Percentiles rank a stretch among this genome's conserved stretches.
Evolutionary conservation across 352 stramenopile species (phyloP).

Genomic region (Pythium utonaiense): DNA sequence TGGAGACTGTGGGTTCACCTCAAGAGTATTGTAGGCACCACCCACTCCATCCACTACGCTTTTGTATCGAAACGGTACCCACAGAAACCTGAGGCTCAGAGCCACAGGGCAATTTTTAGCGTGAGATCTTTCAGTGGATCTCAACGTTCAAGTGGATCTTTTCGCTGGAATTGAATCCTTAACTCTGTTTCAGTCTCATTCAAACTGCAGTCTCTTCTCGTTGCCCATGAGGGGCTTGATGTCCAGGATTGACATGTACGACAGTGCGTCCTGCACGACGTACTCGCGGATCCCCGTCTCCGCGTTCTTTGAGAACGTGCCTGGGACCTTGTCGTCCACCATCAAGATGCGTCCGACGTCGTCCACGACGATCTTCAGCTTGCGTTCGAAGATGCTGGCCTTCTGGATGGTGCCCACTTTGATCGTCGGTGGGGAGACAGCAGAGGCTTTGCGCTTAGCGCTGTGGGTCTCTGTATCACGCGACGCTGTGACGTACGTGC

Average conservation of each 20-base stretch:
- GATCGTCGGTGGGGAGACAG: neutral
- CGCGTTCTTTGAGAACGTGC: constrained; percentile 29
- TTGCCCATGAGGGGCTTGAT: constrained; percentile 52
- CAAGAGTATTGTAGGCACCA: too few relatives aligned
- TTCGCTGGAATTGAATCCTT: neutral
- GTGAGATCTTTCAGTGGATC: too few relatives aligned
- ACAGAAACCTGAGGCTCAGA: too few relatives aligned
- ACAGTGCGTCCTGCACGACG: constrained; percentile 40
- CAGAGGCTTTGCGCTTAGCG: neutral
- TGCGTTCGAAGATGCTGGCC: constrained; percentile 10
- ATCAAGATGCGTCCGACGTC: constrained; percentile 36
- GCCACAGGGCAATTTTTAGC: too few relatives aligned
- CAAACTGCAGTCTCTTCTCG: constrained; percentile 41
- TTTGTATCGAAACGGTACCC: too few relatives aligned
- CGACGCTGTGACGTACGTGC: constrained; percentile 5
- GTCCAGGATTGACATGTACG: constrained; percentile 8
- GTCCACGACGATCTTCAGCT: constrained; percentile 27
- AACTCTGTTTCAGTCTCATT: constrained; percentile 6
- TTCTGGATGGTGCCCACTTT: neutral
- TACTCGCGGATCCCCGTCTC: constrained; percentile 23
- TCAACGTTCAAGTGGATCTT: neutral
- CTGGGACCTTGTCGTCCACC: constrained; percentile 32
- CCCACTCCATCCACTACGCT: too few relatives aligned
- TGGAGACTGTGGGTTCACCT: too few relatives aligned
- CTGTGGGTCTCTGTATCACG: neutral